Percentiles rank a stretch among this genome's conserved stretches.
Evolutionary conservation across 352 stramenopile genomes (phyloP).

Genomic region (Pythium aquatile): DNA sequence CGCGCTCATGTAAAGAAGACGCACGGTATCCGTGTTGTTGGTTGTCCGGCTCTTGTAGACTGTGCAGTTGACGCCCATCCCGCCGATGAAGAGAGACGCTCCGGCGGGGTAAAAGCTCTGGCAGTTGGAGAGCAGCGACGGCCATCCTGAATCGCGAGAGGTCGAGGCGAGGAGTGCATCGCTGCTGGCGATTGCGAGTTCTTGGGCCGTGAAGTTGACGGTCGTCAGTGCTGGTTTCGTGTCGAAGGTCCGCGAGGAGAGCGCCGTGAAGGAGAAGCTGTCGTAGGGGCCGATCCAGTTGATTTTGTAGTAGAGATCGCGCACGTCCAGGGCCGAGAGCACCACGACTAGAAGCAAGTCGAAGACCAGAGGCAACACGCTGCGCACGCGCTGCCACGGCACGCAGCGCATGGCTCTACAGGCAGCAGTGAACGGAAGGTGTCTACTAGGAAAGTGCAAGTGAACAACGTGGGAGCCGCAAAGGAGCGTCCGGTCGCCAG

Average conservation of each 20-base stretch:
- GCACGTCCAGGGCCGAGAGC: constrained; percentile 30
- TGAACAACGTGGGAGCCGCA: background rate
- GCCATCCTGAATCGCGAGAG: constrained; percentile 36
- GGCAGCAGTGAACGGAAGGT: no score
- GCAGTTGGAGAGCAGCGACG: constrained; percentile 39
- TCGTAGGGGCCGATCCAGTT: constrained; percentile 49
- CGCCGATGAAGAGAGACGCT: background rate
- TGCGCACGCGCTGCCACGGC: constrained; percentile 4
- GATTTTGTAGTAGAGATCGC: constrained; percentile 58
- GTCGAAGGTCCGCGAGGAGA: constrained; percentile 25
- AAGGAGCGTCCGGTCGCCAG: no score
- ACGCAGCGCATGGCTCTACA: background rate
- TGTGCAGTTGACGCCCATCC: background rate
- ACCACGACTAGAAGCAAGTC: constrained; percentile 24
- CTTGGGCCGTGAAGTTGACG: background rate
- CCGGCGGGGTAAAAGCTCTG: constrained; percentile 19
- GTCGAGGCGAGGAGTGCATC: constrained; percentile 18
- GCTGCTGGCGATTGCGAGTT: constrained; percentile 5
- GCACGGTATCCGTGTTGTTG: constrained; percentile 19
- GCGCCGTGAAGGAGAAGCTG: constrained; percentile 37
- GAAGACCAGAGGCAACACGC: constrained; percentile 17
- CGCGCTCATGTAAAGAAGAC: constrained; percentile 33
- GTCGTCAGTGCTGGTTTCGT: background rate
- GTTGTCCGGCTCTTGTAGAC: background rate
- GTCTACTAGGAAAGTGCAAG: background rate